Base-by-base conservation (phyloP, 2,329 filamentous ascomycete species). In the Colletotrichum sp. region DNA sequence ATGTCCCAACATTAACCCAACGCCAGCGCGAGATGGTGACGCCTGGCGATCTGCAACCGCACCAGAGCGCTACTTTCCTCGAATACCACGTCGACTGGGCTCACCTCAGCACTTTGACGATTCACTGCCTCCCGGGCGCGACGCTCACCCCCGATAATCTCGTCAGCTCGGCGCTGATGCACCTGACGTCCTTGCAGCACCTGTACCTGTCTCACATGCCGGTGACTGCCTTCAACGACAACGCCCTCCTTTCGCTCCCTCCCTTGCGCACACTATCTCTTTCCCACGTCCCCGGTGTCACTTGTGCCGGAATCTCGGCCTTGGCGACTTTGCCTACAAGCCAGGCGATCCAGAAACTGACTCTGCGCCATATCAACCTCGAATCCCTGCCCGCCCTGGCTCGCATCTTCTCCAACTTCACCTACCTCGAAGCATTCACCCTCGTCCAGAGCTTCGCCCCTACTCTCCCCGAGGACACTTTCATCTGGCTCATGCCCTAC, bases 401-500 rank as follows among this genome's bases (percentile, higher is more conserved):
- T 4, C 89, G 92, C n/a, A 86, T 93, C 10, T 84, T 93, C 30
- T 90, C 90, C 3, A 88, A 91, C 77, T 86, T 93, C 3, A 80
- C 81, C 24, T 82, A 82, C 2, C 86, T 93, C 15, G 82, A 85
- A 36, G 82, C 82, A 9, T 89, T 93, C 74, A 85, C 88, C 7
- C 80, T 93, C 6, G 88, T 92, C 1, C 92, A 93, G 80, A 81
- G 86, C 3, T 85, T 85, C 34, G 85, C 90, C 2, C 92, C 92
- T 0, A 81, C 86, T n/a, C 88, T 93, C 79, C 87, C 91, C 0
- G 84, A 87, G 16, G 88, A 89, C 69, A 87, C 88, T 36, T 89
- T 89, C 71, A 88, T 93, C 72, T 92, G 90, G 86, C 88, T 93
- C 77, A 92, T 92, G 83, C 92, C 92, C 0, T 93, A 93, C 78